Evolutionary conservation across 139 green algal genomes (phyloP), one percentile per base, ranked within the genome.

Genomic region (Closterium sp.): DNA sequence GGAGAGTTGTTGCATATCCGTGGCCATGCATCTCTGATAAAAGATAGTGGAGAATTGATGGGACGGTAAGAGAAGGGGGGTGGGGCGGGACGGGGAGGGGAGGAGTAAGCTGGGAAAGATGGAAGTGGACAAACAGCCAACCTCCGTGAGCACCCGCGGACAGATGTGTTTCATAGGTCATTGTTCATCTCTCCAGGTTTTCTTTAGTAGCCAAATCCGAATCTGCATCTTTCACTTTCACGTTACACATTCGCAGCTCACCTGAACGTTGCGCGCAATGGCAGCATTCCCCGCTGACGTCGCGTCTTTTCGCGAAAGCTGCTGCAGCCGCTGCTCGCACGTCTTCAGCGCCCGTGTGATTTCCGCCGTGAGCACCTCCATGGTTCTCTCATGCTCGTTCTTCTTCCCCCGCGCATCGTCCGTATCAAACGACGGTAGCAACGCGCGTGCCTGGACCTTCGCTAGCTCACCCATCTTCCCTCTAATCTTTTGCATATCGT

Each of bases 381-480:
- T 91, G 1, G 88, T 89, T 19, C 94, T 29, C 70, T 95, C 91
- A 42, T 95, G 90, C 90, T 86, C n/a, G 21, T 84, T 94, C 28
- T 87, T 31, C 85, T 87, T 31, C n/a, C 85, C 85, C 28, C 85
- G 28, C 85, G 28, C 85, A 30, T 45, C 31, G 10, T 50, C 88
- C 70, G 95, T 93, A 34, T 96, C 95, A 86, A 96, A 96, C 31
- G 89, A 94, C 6, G 95, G 91, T 30, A 95, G 85, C 84, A 96
- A 50, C 6, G 95, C 95, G 31, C 90, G 90, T 22, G 88, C 85
- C 73, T 96, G 95, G 30, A 86, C 89, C 28, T 94, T 95, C 0
- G 70, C 31, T 17, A 96, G 95, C 95, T 96, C 92, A 13, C 31
- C 88, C 34, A 96, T 93, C 70, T 95, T 96, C 4, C 42, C 27